phyloP scores from a whole-genome alignment of 225 moss, liverwort and hornwort species.

The Neckera pumila region DNA sequence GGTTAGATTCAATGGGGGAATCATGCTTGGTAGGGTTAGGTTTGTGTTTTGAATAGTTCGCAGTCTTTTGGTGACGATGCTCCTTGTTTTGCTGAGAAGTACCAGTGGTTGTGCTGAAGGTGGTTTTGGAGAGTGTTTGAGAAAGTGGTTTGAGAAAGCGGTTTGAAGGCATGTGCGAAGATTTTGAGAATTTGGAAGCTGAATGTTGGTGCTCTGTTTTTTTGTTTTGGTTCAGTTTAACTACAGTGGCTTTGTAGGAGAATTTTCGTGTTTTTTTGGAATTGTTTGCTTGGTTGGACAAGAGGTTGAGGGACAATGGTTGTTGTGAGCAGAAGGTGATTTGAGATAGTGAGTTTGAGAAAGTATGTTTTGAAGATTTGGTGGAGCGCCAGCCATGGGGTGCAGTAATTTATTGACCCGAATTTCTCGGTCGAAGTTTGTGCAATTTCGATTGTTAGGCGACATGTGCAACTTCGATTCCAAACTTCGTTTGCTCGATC shows the following conservation, averaged over 20 bases:
- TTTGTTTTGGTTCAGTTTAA: background rate
- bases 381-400: constrained; percentile 23
- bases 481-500: background rate
- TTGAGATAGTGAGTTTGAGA: background rate
- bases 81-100: too few relatives aligned
- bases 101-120: background rate
- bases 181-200: background rate
- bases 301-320: background rate
- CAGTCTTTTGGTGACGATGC: background rate
- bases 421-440: background rate
- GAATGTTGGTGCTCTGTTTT: background rate
- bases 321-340: background rate
- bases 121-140: background rate
- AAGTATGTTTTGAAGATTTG: background rate
- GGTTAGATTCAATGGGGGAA: background rate
- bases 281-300: background rate
- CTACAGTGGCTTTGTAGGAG: background rate
- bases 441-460: background rate
- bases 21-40: background rate
- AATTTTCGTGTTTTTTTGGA: background rate
- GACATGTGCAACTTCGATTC: background rate
- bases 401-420: constrained; percentile 51
- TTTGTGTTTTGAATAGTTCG: background rate
- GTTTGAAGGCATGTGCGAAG: background rate
- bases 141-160: too few relatives aligned